Percentiles rank a stretch among this genome's conserved stretches.
Evolutionary conservation across 2,329 filamentous ascomycete genomes (phyloP).

Genomic region (Talaromyces piceae): DNA sequence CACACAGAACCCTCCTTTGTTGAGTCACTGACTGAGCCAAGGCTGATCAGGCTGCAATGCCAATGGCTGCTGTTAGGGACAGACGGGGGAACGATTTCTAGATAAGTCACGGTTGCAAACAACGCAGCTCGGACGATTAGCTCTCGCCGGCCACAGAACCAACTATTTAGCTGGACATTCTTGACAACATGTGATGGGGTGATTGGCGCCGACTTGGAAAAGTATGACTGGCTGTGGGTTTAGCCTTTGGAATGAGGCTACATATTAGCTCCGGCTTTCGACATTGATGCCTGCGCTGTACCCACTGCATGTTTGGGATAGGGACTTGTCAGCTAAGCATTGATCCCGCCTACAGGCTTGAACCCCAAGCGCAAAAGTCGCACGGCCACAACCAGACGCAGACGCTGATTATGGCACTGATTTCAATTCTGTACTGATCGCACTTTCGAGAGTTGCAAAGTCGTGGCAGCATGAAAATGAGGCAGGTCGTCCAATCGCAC

Average conservation of each 20-base stretch:
- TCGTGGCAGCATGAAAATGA: neutral
- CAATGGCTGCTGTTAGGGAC: neutral
- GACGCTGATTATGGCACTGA: no score
- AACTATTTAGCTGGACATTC: no score
- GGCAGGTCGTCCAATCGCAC: neutral
- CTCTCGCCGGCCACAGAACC: no score
- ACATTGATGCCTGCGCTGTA: neutral
- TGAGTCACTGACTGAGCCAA: neutral
- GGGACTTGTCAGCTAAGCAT: neutral
- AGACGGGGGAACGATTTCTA: neutral
- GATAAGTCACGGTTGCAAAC: neutral
- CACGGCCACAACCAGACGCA: no score
- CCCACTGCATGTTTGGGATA: no score
- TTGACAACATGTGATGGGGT: no score
- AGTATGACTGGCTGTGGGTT: neutral
- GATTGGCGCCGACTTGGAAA: neutral
- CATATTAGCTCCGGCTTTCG: neutral
- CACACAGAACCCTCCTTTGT: neutral
- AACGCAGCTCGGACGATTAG: no score
- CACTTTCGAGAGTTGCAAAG: neutral
- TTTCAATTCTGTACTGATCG: neutral
- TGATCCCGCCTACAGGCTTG: no score
- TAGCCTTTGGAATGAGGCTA: neutral
- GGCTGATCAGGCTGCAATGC: neutral
- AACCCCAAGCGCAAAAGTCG: no score